A percentile compares a stretch with the other conserved stretches of the same genome.
Evolutionary conservation across 805 yeast genomes (phyloP).

Genomic region (Metschnikowia bowlesiae): DNA sequence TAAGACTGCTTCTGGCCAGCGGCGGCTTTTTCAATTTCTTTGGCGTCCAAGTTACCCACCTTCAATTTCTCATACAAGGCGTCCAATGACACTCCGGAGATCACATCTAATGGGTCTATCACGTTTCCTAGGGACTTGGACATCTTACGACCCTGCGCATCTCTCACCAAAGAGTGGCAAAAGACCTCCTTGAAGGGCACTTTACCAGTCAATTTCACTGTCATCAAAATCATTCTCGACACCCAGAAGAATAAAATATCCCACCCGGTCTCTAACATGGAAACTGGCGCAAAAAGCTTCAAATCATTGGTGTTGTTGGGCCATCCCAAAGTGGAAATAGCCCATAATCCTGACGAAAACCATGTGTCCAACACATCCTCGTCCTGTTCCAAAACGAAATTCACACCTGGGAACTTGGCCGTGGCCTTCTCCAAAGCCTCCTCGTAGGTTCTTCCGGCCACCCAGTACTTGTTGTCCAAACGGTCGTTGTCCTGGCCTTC

Average conservation of each 20-base stretch:
- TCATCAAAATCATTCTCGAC: conserved; percentile 89
- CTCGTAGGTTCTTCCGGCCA: conserved; percentile 76
- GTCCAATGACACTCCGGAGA: conserved; percentile 78
- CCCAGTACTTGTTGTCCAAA: conserved; percentile 74
- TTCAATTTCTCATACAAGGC: conserved; percentile 72
- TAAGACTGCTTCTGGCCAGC: conserved; percentile 84
- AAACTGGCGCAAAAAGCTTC: conserved; percentile 80
- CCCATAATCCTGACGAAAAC: conserved; percentile 99
- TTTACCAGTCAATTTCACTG: conserved; percentile 82
- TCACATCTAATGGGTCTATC: conserved; percentile 92
- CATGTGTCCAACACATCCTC: conserved; percentile 98
- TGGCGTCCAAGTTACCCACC: conserved; percentile 82
- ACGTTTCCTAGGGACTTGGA: conserved; percentile 97
- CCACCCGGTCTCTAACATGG: conserved; percentile 98
- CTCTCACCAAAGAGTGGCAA: conserved; percentile 98
- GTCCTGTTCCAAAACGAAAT: conserved; percentile 82
- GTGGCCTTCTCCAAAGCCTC: conserved; percentile 86
- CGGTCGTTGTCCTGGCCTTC: conserved; percentile 68
- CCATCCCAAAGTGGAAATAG: conserved; percentile 96
- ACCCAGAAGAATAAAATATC: conserved; percentile 99
- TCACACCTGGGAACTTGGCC: conserved; percentile 62
- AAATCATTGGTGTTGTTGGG: conserved; percentile 74
- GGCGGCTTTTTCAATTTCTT: conserved; percentile 81
- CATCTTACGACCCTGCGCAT: conserved; percentile 99
- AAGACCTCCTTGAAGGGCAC: conserved; percentile 95